Conservation (phyloP, 1,284 basidiomycete genomes). For the Coniophora puteana region DNA sequence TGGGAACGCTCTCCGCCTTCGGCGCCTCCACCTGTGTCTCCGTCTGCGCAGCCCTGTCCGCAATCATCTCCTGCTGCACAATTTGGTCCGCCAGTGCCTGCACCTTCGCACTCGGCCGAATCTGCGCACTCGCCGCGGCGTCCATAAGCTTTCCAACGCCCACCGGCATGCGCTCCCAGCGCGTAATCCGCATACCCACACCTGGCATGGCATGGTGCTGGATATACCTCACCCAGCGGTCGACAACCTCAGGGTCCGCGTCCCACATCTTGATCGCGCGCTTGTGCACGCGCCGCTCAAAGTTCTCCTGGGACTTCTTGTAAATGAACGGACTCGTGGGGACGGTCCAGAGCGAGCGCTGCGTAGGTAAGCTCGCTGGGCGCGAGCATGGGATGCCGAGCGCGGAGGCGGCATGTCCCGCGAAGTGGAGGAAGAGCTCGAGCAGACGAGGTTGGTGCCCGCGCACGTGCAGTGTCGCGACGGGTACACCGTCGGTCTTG, state of each 20-base stretch:
- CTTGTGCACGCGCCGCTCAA: conserved; percentile 82
- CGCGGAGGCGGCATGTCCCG: conserved; percentile 77
- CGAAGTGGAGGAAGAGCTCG: conserved; percentile 83
- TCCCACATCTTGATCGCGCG: conserved; percentile 91
- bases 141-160: conserved; percentile 53
- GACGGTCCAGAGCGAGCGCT: conserved; percentile 86
- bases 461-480: conserved; percentile 82
- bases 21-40: no score
- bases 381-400: conserved; percentile 82
- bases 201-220: conserved; percentile 77
- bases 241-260: conserved; percentile 75
- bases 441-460: conserved; percentile 71
- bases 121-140: conserved; percentile 13
- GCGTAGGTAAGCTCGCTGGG: conserved; percentile 69
- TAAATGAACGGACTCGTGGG: conserved; percentile 85
- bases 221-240: conserved; percentile 82
- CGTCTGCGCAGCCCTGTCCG: no score
- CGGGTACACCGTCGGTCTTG: conserved; percentile 71
- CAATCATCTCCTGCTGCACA: conserved; percentile 23
- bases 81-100: conserved; percentile 32
- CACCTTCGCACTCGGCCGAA: no score
- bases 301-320: conserved; percentile 97
- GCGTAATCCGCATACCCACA: conserved; percentile 81
- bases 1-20: no score
- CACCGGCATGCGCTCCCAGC: conserved; percentile 72